Evolutionary conservation across 352 stramenopile species (phyloP), one percentile per base, ranked within the genome.

Genomic region (Phytophthora kernoviae): DNA sequence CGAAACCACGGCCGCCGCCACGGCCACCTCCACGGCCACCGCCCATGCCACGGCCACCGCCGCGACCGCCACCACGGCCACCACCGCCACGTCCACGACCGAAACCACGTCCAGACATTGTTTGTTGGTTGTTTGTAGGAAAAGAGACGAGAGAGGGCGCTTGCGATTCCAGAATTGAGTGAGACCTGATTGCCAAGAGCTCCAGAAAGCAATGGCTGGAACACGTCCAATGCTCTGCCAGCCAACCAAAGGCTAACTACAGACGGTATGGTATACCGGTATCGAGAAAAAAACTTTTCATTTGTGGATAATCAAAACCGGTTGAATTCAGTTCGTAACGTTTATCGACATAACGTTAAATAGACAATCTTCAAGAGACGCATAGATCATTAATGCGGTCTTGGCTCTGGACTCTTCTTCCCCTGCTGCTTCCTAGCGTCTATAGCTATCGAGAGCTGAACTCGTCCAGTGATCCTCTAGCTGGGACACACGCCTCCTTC

Each of bases 101-200:
- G 34, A 82, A 80, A 53, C 85, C 84, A 75, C 84, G 77, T 75
- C 85, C 79, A 75, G 70, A 79, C 70, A 79, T 75, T 21, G n/a
- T 18, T 60, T 58, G 43, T 7, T n/a, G n/a, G 45, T 40, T 17
- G 53, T 39, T 42, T 75, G 65, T 42, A 64, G 9, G 46, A 57
- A 34, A 10, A 51, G 47, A 64, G 40, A 63, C 27, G 30, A 53
- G 50, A 50, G 51, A 61, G 34, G 17, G 22, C 30, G 33, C 24
- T 41, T 42, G 59, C 54, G 50, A 50, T 67, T 68, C 54, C 48
- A 32, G 49, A 70, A 73, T 70, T 59, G 59, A 56, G 37, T 17
- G 5, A 9, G 34, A 41, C 34, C 24, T 30, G 24, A 4, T 21
- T 14, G 33, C 33, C 22, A 51, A n/a, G n/a, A n/a, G n/a, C n/a